phyloP scores from a whole-genome alignment of 2,329 filamentous ascomycete genomes.

The Fusarium albidum region DNA sequence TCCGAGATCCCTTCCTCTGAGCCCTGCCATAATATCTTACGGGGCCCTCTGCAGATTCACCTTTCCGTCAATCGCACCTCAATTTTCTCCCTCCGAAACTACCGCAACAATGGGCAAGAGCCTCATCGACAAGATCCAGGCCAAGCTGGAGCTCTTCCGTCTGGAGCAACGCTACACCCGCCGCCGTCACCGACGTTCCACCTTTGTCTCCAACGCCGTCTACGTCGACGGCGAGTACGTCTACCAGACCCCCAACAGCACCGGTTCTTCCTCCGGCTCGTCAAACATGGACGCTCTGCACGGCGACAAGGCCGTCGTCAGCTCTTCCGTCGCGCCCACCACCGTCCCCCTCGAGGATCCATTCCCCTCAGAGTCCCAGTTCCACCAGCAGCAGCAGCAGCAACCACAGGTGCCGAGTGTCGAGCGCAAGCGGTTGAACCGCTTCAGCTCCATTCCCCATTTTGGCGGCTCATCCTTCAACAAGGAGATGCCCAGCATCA shows the following conservation, averaged over 20 bases:
- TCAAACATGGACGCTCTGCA: slow-evolving; percentile 50
- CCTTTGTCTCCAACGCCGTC: slow-evolving; percentile 86
- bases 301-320: slow-evolving; percentile 42
- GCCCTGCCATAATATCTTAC: slow-evolving; percentile 5
- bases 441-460: slow-evolving; percentile 64
- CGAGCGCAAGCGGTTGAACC: slow-evolving; percentile 60
- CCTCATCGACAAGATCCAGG: slow-evolving; percentile 67
- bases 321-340: slow-evolving; percentile 29
- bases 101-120: slow-evolving; percentile 56
- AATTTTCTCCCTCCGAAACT: background rate
- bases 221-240: slow-evolving; percentile 98
- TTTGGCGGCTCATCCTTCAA: slow-evolving; percentile 53
- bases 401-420: slow-evolving; percentile 18
- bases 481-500: slow-evolving; percentile 45
- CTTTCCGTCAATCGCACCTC: slow-evolving; percentile 1
- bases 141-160: slow-evolving; percentile 87
- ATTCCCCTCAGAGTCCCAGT: slow-evolving; percentile 27
- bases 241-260: slow-evolving; percentile 71
- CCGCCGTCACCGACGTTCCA: slow-evolving; percentile 84
- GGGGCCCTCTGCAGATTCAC: slow-evolving; percentile 2
- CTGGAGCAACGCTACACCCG: slow-evolving; percentile 95
- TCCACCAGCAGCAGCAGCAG: slow-evolving; percentile 22
- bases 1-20: slow-evolving; percentile 12
- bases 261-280: slow-evolving; percentile 62
- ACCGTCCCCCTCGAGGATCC: slow-evolving; percentile 39